These are phyloP conservation scores for Cladobotryum protrusum DNA, from an alignment of 2,329 filamentous ascomycete species.

Conservation along the genomic window DNA sequence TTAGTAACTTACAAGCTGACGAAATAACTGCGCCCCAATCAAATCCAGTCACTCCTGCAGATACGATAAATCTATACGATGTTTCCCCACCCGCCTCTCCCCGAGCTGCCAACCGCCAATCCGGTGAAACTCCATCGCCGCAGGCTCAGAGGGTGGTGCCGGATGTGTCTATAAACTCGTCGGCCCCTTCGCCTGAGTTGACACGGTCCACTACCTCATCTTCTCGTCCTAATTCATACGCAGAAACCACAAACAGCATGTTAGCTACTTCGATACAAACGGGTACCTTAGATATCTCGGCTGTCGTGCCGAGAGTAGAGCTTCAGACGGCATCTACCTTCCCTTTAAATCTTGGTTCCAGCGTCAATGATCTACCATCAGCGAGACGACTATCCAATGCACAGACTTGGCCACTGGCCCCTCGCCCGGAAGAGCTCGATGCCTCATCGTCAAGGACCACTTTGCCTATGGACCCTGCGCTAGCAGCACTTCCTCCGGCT, in stretches of 20 bases:
- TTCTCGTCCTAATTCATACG: constrained; percentile 8
- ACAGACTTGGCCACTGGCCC: constrained; percentile 42
- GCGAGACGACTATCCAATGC: constrained; percentile 27
- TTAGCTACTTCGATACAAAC: not conserved
- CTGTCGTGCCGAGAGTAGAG: not conserved
- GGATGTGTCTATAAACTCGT: constrained; percentile 13
- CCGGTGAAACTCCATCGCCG: not conserved
- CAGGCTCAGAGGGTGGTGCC: constrained; percentile 7
- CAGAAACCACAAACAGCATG: not conserved
- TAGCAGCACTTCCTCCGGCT: constrained; percentile 30
- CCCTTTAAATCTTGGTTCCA: constrained; percentile 10
- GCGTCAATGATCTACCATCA: constrained; percentile 15
- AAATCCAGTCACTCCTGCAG: constrained; percentile 21
- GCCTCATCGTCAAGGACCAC: not conserved
- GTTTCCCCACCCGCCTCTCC: constrained; percentile 42
- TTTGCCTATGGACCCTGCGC: not conserved
- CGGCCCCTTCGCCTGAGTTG: not conserved
- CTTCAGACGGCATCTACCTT: constrained; percentile 3
- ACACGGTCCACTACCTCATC: not conserved
- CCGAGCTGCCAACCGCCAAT: constrained; percentile 8
- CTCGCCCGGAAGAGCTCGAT: constrained; percentile 16
- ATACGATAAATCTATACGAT: constrained; percentile 38
- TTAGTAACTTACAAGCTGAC: constrained; percentile 19
- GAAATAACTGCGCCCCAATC: constrained; percentile 25
- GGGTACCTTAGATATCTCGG: not conserved